Percentiles rank a stretch among this genome's conserved stretches.
These are phyloP conservation scores for Komagataella kurtzmanii DNA, from an alignment of 805 yeast species.

Conservation along the genomic window DNA sequence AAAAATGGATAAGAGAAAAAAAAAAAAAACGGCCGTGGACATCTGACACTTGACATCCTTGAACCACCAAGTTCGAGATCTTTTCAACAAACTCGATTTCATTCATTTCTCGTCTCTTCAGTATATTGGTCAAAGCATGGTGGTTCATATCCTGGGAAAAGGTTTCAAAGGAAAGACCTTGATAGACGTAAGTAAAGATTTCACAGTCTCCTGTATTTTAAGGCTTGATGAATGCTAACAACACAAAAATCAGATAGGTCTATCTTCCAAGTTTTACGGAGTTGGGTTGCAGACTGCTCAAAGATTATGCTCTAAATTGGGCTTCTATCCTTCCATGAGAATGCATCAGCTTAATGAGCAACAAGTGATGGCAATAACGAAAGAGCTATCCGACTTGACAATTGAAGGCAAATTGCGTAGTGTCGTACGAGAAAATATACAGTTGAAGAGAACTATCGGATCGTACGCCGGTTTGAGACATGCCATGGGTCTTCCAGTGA, in stretches of 20 bases:
- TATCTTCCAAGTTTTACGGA: constrained; percentile 77
- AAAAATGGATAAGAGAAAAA: too few relatives aligned
- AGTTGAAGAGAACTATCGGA: constrained; percentile 67
- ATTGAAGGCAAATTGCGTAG: constrained; percentile 75
- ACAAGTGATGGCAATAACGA: constrained; percentile 73
- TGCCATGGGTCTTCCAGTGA: constrained; percentile 66
- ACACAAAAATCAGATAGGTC: constrained; percentile 30
- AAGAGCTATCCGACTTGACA: constrained; percentile 71
- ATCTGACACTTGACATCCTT: background rate
- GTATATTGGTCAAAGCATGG: constrained; percentile 18
- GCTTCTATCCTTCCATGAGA: constrained; percentile 87
- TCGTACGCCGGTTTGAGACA: constrained; percentile 86
- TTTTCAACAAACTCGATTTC: background rate
- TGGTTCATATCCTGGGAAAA: constrained; percentile 38
- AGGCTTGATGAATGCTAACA: background rate
- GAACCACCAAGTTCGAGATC: background rate
- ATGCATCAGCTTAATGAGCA: constrained; percentile 87
- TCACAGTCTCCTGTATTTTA: background rate
- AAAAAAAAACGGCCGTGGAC: too few relatives aligned
- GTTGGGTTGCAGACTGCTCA: constrained; percentile 67
- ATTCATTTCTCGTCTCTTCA: background rate
- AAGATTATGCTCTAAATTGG: constrained; percentile 72
- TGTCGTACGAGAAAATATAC: constrained; percentile 64
- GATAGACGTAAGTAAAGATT: constrained; percentile 14
- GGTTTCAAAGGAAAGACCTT: constrained; percentile 28